Evolutionary conservation across 1,139 yeast species (phyloP), one percentile per base, ranked within the genome.

Genomic region (Fermentozyma sake): DNA sequence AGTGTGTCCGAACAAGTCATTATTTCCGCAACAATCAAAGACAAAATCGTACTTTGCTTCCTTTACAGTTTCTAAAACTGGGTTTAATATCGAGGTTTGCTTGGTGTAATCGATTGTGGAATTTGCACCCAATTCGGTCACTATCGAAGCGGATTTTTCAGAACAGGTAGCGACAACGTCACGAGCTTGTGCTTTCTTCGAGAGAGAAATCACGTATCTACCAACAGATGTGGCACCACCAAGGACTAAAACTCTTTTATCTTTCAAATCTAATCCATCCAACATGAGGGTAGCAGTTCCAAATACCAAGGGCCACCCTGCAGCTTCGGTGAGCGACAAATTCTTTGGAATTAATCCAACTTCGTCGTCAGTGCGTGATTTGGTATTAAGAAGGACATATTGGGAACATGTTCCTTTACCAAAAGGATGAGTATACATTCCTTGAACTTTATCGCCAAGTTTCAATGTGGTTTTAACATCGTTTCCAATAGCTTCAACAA

Each of bases 181-280:
- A 21, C 50, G 50, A 3, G 72, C 68, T 4, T 66, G 56, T 36
- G 62, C 69, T 11, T 59, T 47, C 38, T 72, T 76, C 13, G 78
- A 68, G 13, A 82, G 44, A 46, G 79, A 86, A 16, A 76, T 61
- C 3, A 71, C 67, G 54, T 62, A 69, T 34, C 75, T 52, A 2
- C 91, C 94, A 5, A 81, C 82, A n/a, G 79, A 62, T 1, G 93
- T 74, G 4, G 84, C 75, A 9, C 82, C 91, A 23, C 95, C 95
- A 33, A 81, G 61, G 21, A 84, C 61, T 27, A 83, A 57, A 1
- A 82, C 68, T 34, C 57, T 57, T 4, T 42, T 48, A 21, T 45
- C 48, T 27, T 48, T 47, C 27, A 58, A 51, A 50, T 35, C 46
- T 6, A 47, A 30, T 32, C 39, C 55, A 29, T 52, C 52, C 26